A percentile compares a stretch with the other conserved stretches of the same genome.
phyloP scores from a whole-genome alignment of 1,284 basidiomycete species.

The Melampsora occidentalis region DNA sequence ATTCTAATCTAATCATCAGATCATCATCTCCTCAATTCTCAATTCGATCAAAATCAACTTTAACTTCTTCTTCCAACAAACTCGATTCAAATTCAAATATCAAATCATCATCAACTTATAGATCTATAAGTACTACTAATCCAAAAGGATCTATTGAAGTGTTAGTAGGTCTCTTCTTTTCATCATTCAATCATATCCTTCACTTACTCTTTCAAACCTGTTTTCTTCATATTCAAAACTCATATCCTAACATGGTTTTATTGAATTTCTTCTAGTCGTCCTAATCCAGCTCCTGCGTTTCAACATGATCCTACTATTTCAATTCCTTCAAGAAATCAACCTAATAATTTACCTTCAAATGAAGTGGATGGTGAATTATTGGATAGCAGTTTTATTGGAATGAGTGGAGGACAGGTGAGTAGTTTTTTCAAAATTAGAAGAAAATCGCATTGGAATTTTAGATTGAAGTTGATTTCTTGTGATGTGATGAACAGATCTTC shows the following conservation, averaged over 20 bases:
- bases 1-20: too few relatives aligned
- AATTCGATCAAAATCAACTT: too few relatives aligned
- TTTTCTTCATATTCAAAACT: too few relatives aligned
- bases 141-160: neutral
- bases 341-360: slow-evolving; percentile 48
- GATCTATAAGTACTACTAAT: neutral
- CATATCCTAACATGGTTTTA: neutral
- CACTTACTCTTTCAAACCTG: neutral
- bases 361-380: slow-evolving; percentile 48
- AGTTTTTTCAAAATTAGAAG: neutral
- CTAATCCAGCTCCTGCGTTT: slow-evolving; percentile 27
- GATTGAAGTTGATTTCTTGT: neutral
- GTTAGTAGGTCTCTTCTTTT: neutral
- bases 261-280: neutral
- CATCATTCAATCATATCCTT: neutral
- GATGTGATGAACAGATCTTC: slow-evolving; percentile 69
- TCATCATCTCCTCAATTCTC: too few relatives aligned
- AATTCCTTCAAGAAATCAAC: slow-evolving; percentile 49
- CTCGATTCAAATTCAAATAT: too few relatives aligned
- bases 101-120: neutral
- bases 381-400: slow-evolving; percentile 70
- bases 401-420: slow-evolving; percentile 69
- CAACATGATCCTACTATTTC: slow-evolving; percentile 14
- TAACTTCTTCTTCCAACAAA: too few relatives aligned
- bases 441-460: neutral